These are phyloP conservation scores for Botryosphaeria agaves DNA, from an alignment of 2,329 filamentous ascomycete genomes.

Conservation along the genomic window DNA sequence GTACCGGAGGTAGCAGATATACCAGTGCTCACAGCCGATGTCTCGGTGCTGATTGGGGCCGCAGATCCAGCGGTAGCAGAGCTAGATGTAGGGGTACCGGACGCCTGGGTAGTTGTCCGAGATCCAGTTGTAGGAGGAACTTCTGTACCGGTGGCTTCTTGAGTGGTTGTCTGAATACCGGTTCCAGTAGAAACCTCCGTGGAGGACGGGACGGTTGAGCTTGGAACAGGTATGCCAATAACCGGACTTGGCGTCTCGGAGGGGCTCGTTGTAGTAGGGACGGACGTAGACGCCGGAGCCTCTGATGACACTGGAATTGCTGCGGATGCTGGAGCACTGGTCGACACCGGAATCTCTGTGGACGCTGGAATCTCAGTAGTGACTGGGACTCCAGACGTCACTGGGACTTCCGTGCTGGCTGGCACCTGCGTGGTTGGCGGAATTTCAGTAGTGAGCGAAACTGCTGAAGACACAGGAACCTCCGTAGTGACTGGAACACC, in stretches of 20 bases:
- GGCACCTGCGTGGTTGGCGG: background rate
- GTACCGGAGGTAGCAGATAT: too few species aligned
- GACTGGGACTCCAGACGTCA: background rate
- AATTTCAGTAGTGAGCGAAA: background rate
- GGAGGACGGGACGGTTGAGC: too few species aligned
- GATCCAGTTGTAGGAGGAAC: background rate
- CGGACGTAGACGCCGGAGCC: background rate
- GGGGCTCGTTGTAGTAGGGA: background rate
- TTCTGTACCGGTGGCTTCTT: background rate
- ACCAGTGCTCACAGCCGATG: background rate
- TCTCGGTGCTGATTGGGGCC: background rate
- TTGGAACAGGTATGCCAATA: too few species aligned
- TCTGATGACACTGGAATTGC: too few species aligned
- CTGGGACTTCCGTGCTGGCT: background rate
- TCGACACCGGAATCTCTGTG: too few species aligned
- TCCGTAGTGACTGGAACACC: conserved; percentile 1
- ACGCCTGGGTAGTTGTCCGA: background rate
- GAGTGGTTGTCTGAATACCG: background rate
- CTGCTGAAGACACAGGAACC: background rate
- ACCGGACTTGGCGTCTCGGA: background rate
- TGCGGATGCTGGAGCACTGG: too few species aligned
- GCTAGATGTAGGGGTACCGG: background rate
- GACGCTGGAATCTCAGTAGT: background rate
- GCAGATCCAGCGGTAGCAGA: background rate
- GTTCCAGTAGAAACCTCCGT: background rate